These are phyloP conservation scores for Zygosaccharomyces sapae DNA, from an alignment of 1,139 yeast species.

Conservation along the genomic window DNA sequence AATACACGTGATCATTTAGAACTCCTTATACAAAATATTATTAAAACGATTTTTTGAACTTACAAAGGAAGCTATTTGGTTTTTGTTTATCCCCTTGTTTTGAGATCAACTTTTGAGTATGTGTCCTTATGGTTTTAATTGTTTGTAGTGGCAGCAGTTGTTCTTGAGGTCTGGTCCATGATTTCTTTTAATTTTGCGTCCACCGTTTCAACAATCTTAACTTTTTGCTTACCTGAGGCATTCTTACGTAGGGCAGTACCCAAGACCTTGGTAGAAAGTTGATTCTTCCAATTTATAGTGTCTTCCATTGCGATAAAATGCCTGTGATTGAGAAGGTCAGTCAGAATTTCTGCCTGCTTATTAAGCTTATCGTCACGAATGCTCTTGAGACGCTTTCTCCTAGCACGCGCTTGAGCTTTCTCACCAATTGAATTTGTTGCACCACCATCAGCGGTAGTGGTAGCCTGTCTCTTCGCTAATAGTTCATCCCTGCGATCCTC, in stretches of 20 bases:
- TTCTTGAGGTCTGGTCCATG: slow-evolving; percentile 17
- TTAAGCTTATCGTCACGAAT: slow-evolving; percentile 21
- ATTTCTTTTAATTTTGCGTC: slow-evolving; percentile 22
- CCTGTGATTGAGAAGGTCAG: slow-evolving; percentile 26
- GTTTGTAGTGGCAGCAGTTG: slow-evolving; percentile 9
- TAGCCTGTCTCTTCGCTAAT: slow-evolving; percentile 19
- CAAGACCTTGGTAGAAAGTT: slow-evolving; percentile 22
- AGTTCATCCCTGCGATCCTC: slow-evolving; percentile 30
- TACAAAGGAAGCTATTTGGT: background rate
- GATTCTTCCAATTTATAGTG: slow-evolving; percentile 29
- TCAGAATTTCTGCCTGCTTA: slow-evolving; percentile 26
- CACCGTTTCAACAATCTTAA: slow-evolving; percentile 15
- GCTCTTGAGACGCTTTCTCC: slow-evolving; percentile 21
- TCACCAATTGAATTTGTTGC: slow-evolving; percentile 12
- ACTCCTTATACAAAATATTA: background rate
- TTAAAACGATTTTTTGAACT: background rate
- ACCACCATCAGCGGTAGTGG: slow-evolving; percentile 16
- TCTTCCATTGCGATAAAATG: slow-evolving; percentile 26
- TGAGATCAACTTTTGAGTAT: background rate
- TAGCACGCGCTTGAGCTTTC: slow-evolving; percentile 25
- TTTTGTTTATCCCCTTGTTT: background rate
- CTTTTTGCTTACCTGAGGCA: slow-evolving; percentile 24
- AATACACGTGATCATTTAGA: slow-evolving; percentile 5
- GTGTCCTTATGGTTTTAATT: background rate
- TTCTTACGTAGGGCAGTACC: slow-evolving; percentile 29